These are phyloP conservation scores for Paramecium pentaurelia DNA, from an alignment of 73 alveolate genomes.

Conservation along the genomic window DNA sequence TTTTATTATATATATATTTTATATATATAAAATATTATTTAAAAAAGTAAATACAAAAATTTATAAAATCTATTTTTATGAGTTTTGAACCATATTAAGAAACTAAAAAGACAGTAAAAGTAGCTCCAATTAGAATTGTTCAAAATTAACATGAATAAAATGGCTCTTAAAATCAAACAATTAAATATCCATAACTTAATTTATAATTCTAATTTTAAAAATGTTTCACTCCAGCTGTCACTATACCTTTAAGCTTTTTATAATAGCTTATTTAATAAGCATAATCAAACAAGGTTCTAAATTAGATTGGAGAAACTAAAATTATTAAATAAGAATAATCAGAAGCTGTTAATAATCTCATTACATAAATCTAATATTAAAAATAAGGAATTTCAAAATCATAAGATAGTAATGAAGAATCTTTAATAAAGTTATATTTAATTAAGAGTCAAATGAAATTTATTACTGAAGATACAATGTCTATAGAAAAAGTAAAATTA, in stretches of 20 bases:
- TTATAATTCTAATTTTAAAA: background rate
- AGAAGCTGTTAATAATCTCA: background rate
- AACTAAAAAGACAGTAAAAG: background rate
- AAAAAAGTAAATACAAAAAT: background rate
- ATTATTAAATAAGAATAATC: background rate
- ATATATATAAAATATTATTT: background rate
- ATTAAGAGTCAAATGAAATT: background rate
- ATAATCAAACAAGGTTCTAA: background rate
- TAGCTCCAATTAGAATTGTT: background rate
- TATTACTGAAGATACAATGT: background rate
- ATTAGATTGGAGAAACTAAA: background rate
- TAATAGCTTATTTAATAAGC: background rate
- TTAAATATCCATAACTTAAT: background rate
- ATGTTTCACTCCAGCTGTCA: background rate
- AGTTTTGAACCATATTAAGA: background rate
- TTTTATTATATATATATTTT: background rate
- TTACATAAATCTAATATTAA: background rate
- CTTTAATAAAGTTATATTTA: background rate
- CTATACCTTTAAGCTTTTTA: background rate
- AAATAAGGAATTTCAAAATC: background rate
- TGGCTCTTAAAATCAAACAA: background rate
- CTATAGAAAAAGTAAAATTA: background rate
- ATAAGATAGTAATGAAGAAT: background rate
- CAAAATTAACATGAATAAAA: background rate
- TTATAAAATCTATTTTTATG: background rate